Evolutionary conservation across 768 basidiomycete genomes (phyloP), one percentile per base, ranked within the genome.

Genomic region (Cystofilobasidium bisporidii): DNA sequence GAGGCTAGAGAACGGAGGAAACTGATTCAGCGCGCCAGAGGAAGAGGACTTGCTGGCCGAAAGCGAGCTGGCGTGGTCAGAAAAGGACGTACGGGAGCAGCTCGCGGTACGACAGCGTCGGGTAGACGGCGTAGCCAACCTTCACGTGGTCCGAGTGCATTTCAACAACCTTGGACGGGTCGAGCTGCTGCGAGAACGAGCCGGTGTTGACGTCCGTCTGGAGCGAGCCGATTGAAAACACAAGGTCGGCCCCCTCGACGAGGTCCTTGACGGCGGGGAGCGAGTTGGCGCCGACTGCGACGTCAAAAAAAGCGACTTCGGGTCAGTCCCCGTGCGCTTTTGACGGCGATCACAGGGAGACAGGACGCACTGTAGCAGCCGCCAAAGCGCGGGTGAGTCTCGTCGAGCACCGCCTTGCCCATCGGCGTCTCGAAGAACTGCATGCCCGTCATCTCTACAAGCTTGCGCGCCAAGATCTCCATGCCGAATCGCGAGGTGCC

Each of bases 401-500:
- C 91, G 55, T 83, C 81, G 20, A 91, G 78, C 2, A 56, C 53
- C 28, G 53, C 53, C 53, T 56, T 56, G 14, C 53, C 53, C 53
- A 56, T 56, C 28, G 53, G 28, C 53, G 53, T 56, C 53, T 56
- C 53, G 73, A 85, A 89, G 3, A 88, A 86, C 0, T 87, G 85
- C 77, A 86, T 87, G 3, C 81, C 82, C 0, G 88, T 90, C 61
- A 80, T 80, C 64, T 79, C 77, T 59, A 86, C 73, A 55, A 93
- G 80, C 20, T 87, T 84, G 50, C 81, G 79, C 10, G 85, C 79
- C 74, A 88, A 86, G 5, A 81, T 77, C 50, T 80, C 81, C 22
- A 84, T 85, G 61, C 84, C 82, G 72, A 88, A 88, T 3, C 89
- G 85, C 63, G 84, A 79, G 0, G 86, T 81, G 72, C 90, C 91